Evolutionary conservation across 805 yeast genomes (phyloP), one percentile per base, ranked within the genome.

Genomic region (Candida germanica): DNA sequence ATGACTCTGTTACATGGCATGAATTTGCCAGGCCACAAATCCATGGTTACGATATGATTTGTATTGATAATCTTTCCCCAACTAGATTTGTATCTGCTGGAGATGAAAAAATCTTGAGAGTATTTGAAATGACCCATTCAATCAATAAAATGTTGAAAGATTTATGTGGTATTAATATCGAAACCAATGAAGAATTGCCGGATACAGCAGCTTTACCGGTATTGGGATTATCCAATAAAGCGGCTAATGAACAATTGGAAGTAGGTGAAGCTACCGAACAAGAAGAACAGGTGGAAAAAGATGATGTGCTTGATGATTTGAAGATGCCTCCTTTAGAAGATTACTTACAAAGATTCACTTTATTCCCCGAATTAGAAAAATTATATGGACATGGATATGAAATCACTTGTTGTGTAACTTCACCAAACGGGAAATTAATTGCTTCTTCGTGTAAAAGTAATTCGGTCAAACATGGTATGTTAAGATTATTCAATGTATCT

Each of bases 381-480:
- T 61, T 93, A 29, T 93, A 93, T 53, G 99, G 99, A 0, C 99
- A 93, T 58, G 99, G 99, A 6, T 94, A 87, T 59, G 99, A 94
- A 56, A 79, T 89, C 25, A 78, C 87, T 0, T 74, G 91, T 29
- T 71, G 88, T 26, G 95, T 85, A 35, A 73, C 80, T 1, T 77
- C 87, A 6, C 78, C 81, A 4, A 79, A 75, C 48, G 73, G 77
- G 10, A 55, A 62, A 24, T 56, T 83, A 17, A 71, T 93, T 29
- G 96, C 96, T 2, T 79, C 95, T 6, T 85, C 97, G n/a, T 91
- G 97, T 66, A 75, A 82, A 42, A 88, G 98, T 3, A 91, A 91
- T 57, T 76, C 79, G 6, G 75, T 77, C 12, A 78, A 78, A 42
- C 97, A 93, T 60, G 95, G 97, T 0, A 93, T 82, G 10, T 74